These are phyloP conservation scores for Barnettozyma botsteinii DNA, from an alignment of 805 yeast species.

Conservation along the genomic window DNA sequence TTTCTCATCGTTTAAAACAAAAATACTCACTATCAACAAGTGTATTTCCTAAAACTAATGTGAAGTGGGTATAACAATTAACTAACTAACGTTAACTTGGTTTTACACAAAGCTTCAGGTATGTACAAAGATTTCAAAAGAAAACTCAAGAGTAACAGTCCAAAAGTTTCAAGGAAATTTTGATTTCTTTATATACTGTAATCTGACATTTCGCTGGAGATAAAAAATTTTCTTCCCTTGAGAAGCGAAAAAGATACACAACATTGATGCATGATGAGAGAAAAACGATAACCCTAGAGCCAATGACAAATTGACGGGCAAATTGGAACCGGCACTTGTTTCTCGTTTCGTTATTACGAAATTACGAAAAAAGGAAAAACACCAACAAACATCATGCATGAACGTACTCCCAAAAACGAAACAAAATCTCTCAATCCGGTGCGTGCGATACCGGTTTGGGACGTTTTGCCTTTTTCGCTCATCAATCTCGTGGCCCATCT, in stretches of 20 bases:
- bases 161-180: slow-evolving; percentile 3
- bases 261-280: slow-evolving; percentile 8
- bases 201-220: neutral
- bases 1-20: neutral
- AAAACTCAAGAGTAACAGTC: neutral
- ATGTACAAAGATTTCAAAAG: slow-evolving; percentile 7
- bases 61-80: slow-evolving; percentile 6
- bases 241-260: slow-evolving; percentile 7
- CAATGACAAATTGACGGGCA: slow-evolving; percentile 7
- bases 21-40: slow-evolving; percentile 7
- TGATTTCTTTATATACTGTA: slow-evolving; percentile 10
- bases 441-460: slow-evolving; percentile 4
- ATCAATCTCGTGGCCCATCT: no score
- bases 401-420: slow-evolving; percentile 2
- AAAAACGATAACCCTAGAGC: slow-evolving; percentile 4
- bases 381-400: slow-evolving; percentile 7
- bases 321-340: slow-evolving; percentile 8
- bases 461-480: neutral
- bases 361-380: slow-evolving; percentile 9
- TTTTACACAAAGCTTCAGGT: slow-evolving; percentile 11
- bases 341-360: slow-evolving; percentile 1
- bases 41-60: slow-evolving; percentile 8
- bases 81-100: slow-evolving; percentile 5
- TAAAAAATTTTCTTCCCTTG: slow-evolving; percentile 3
- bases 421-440: slow-evolving; percentile 11